Base-by-base conservation (phyloP, 179 eudicot genomes). In the Beta corolliflora region DNA sequence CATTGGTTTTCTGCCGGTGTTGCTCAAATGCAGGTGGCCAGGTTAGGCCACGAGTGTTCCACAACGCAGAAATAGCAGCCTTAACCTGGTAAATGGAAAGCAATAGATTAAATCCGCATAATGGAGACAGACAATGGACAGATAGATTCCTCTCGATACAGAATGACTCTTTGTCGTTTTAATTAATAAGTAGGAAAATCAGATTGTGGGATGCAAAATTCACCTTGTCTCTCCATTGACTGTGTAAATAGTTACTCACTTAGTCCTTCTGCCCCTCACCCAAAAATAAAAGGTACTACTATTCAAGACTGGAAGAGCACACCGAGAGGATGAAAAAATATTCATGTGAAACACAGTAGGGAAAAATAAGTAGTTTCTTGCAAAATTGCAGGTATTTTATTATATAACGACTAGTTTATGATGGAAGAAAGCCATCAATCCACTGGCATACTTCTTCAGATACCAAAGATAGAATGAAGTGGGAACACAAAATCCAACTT, bases 11-110 rank as follows among this genome's bases (percentile, higher is more conserved):
- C 88, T 91, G 95, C 86, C 88, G 85, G 36, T 87, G 92, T 81
- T 90, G 89, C 83, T 93, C 97, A 89, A 87, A 88, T 71, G 91
- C 90, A 55, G 92, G 84, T 19, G 99, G 98, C 98, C 98, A 94
- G 77, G 77, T 85, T 76, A 96, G 87, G 68, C 97, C 91, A 71
- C 89, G 89, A 18, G 86, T 86, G 81, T 94, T 90, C 83, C 86
- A 77, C n/a, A 96, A 77, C 76, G 97, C 94, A 85, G 90, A 77
- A 71, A 93, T 94, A 60, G 99, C 90, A 67, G 98, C 99, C 91
- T 93, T 96, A 50, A 96, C 96, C 99, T 96, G 86, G 68, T 63
- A 80, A 50, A 36, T 48, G 23, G 25, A 53, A 41, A 71, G 52
- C 7, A 63, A 54, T 58, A 73, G 64, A 77, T 71, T 61, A 15